Base-by-base conservation (phyloP, 2,329 filamentous ascomycete species). In the Albophoma yamanashiensis region DNA sequence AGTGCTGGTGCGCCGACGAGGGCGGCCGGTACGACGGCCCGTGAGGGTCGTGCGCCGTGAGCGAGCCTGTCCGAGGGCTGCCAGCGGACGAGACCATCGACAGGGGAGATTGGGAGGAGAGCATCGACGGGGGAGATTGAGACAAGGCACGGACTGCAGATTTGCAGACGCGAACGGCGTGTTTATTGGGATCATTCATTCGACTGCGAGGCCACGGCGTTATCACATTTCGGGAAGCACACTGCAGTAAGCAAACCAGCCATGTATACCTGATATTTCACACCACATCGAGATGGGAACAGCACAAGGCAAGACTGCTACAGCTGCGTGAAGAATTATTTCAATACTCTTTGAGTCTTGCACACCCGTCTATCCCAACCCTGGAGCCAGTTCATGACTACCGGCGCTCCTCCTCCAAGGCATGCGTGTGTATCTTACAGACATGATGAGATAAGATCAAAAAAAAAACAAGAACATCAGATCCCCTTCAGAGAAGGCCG, bases 1-100 rank as follows among this genome's bases (percentile, higher is more conserved):
- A 88, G 74, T 88, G 85, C 67, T 92, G 88, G 79, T 88, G 84
- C 61, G 66, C 66, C 12, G 73, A 75, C 45, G 68, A 68, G 31
- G 70, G 67, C 22, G 71, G 73, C 25, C 66, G 73, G 36, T 76
- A 76, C 57, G 67, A 72, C 36, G 75, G 75, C 4, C 66, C 64
- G 11, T 77, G 64, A 70, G 27, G 27, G 4, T 22, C n/a, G n/a
- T n/a, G n/a, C n/a, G n/a, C n/a, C n/a, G 7, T 6, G 20, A 22
- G 42, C 6, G 20, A 22, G 7, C n/a, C 3, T 2, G 20, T 6
- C 14, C 20, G 20, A 11, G 20, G 6, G 42, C 42, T 4, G 20
- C n/a, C n/a, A n/a, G n/a, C n/a, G n/a, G n/a, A n/a, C n/a, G n/a
- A n/a, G n/a, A n/a, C n/a, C n/a, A n/a, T n/a, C n/a, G n/a, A n/a